Base-by-base conservation (phyloP, 1,284 basidiomycete species). In the Cerioporus squamosus region DNA sequence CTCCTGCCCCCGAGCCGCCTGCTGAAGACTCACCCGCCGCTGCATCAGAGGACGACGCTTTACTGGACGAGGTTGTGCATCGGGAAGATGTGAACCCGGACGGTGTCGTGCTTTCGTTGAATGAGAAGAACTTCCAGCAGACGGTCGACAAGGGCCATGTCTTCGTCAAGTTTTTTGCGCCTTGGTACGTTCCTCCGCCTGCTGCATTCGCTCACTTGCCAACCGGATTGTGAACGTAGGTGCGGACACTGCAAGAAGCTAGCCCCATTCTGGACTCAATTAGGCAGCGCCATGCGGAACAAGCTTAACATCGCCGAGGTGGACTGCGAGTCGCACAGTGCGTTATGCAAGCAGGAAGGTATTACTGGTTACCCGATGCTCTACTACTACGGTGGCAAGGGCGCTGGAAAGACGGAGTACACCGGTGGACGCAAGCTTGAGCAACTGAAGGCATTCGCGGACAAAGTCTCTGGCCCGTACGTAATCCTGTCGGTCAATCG, bases 191-290 rank as follows among this genome's bases (percentile, higher is more conserved):
- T 23, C 8, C 42, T 47, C 15, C 12, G 15, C 23, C 6, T 14
- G 17, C 1, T 22, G 26, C 18, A 45, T 44, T 44, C 23, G 26
- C 42, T 5, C 44, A 53, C 24, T 61, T 31, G 47, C 48, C 1
- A 47, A 14, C 17, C n/a, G 24, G 4, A 20, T 1, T 26, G 22
- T 50, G 44, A 24, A 2, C 23, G 17, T 33, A 83, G 85, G 86
- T 96, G 94, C 71, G 89, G 91, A 1, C 95, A 97, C 76, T 96
- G 94, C 81, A 95, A 95, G 77, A 91, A 92, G 68, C 81, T 96
- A 2, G 90, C 91, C 0, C 94, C 94, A 0, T 79, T 77, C 0
- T 97, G 94, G 89, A 78, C 78, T 1, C 79, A 90, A 53, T 81
- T 98, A 6, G 94, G 91, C 0, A 73, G 75, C 40, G 75, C 77